These are phyloP conservation scores for Russula lepida DNA, from an alignment of 768 basidiomycete genomes.

Conservation along the genomic window DNA sequence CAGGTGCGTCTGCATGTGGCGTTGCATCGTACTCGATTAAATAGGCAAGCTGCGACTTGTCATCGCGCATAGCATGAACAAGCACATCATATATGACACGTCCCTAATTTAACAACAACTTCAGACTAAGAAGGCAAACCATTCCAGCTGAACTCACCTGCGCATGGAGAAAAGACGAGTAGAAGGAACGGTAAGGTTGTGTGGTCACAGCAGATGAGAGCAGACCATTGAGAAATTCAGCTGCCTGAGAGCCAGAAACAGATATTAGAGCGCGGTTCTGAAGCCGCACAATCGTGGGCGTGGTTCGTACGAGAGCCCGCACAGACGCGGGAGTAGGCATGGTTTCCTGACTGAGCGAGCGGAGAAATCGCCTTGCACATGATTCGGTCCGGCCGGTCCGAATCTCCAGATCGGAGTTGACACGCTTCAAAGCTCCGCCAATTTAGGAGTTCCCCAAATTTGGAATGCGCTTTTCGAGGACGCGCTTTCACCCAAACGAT, in stretches of 20 bases:
- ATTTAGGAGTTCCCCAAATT: neutral
- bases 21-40: constrained; percentile 67
- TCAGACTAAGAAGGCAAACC: constrained; percentile 13
- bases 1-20: constrained; percentile 35
- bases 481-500: neutral
- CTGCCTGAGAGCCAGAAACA: constrained; percentile 71
- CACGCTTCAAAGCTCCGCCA: constrained; percentile 12
- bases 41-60: constrained; percentile 43
- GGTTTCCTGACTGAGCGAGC: neutral
- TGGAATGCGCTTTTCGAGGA: neutral
- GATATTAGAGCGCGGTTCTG: constrained; percentile 62
- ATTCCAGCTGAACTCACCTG: constrained; percentile 43
- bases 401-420: constrained; percentile 10
- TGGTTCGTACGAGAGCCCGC: constrained; percentile 37
- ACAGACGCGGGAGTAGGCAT: constrained; percentile 34
- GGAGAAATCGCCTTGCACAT: neutral
- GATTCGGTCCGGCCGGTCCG: neutral
- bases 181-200: constrained; percentile 45
- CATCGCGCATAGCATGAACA: constrained; percentile 53
- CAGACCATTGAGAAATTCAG: constrained; percentile 76
- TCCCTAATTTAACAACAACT: constrained; percentile 44
- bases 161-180: constrained; percentile 68
- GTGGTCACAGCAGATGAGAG: constrained; percentile 43
- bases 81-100: constrained; percentile 86
- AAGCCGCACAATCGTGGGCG: constrained; percentile 46